Percentiles rank a stretch among this genome's conserved stretches.
phyloP scores from a whole-genome alignment of 257 asterid species.

The Solanum ossicruentum region DNA sequence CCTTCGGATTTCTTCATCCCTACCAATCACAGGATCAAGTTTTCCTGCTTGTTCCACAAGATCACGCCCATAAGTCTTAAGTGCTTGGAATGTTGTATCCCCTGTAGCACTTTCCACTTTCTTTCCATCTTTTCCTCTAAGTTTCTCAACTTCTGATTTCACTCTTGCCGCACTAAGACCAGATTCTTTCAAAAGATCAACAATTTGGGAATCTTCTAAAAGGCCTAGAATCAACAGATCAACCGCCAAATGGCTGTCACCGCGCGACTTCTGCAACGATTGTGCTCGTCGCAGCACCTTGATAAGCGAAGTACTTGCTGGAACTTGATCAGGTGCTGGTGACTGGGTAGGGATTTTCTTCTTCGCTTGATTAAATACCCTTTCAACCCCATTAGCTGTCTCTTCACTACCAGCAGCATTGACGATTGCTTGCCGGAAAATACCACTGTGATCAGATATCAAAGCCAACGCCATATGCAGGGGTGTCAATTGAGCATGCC shows the following conservation, averaged over 20 bases:
- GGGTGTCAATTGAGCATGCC: constrained; percentile 67
- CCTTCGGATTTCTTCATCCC: constrained; percentile 57
- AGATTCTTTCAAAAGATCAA: constrained; percentile 38
- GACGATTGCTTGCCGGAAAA: constrained; percentile 48
- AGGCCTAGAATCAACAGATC: constrained; percentile 58
- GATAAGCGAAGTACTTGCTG: constrained; percentile 50
- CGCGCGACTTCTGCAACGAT: constrained; percentile 38
- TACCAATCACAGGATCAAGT: constrained; percentile 63
- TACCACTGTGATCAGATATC: constrained; percentile 35
- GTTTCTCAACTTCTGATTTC: constrained; percentile 47
- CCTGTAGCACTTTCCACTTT: constrained; percentile 69
- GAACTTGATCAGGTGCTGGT: constrained; percentile 51
- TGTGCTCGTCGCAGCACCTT: constrained; percentile 55
- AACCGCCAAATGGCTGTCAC: constrained; percentile 51
- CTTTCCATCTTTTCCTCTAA: constrained; percentile 47
- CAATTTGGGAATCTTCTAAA: constrained; percentile 51
- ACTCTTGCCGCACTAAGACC: constrained; percentile 34
- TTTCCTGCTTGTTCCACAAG: constrained; percentile 66
- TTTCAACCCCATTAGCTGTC: constrained; percentile 28
- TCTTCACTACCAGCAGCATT: constrained; percentile 44
- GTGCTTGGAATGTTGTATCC: constrained; percentile 43
- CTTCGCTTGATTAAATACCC: constrained; percentile 39
- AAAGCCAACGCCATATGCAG: constrained; percentile 45
- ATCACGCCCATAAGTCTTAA: constrained; percentile 61
- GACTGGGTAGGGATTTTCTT: constrained; percentile 46